These are phyloP conservation scores for Penicillium brevicompactum DNA, from an alignment of 2,329 filamentous ascomycete species.

Conservation along the genomic window DNA sequence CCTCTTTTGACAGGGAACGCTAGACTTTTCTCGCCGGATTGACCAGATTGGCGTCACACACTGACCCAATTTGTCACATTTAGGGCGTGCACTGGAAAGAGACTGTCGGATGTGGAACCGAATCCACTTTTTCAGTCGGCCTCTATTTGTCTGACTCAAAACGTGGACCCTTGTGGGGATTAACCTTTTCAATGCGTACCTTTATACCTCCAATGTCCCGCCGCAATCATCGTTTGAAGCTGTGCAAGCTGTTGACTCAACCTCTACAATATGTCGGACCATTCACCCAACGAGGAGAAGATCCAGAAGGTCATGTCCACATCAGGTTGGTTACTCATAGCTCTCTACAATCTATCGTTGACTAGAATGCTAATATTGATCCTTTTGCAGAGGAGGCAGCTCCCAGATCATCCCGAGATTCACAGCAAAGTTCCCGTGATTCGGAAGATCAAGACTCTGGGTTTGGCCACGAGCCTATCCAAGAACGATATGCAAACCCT, in stretches of 20 bases:
- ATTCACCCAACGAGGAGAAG: constrained; percentile 19
- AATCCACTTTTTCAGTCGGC: constrained; percentile 13
- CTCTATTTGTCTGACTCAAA: constrained; percentile 18
- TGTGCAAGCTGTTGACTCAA: not conserved
- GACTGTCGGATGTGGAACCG: constrained; percentile 16
- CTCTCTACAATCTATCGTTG: not conserved
- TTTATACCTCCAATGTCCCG: constrained; percentile 15
- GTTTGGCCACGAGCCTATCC: constrained; percentile 26
- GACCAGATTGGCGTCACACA: constrained; percentile 9
- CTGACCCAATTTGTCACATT: constrained; percentile 9
- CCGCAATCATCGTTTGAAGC: constrained; percentile 11
- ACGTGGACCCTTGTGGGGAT: constrained; percentile 10
- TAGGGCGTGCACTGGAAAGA: constrained; percentile 16
- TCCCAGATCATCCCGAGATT: constrained; percentile 12
- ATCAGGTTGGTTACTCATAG: constrained; percentile 14
- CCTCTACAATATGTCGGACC: constrained; percentile 17
- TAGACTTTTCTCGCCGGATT: constrained; percentile 10
- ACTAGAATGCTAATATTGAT: not conserved
- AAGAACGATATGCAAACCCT: constrained; percentile 28
- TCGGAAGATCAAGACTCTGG: constrained; percentile 21
- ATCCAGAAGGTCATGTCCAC: constrained; percentile 20
- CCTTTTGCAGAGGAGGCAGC: constrained; percentile 10
- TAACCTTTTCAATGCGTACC: constrained; percentile 5
- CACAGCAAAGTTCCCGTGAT: constrained; percentile 10
- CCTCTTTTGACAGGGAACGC: constrained; percentile 15